These are phyloP conservation scores for Boletus bicolor DNA, from an alignment of 768 basidiomycete genomes.

Conservation along the genomic window DNA sequence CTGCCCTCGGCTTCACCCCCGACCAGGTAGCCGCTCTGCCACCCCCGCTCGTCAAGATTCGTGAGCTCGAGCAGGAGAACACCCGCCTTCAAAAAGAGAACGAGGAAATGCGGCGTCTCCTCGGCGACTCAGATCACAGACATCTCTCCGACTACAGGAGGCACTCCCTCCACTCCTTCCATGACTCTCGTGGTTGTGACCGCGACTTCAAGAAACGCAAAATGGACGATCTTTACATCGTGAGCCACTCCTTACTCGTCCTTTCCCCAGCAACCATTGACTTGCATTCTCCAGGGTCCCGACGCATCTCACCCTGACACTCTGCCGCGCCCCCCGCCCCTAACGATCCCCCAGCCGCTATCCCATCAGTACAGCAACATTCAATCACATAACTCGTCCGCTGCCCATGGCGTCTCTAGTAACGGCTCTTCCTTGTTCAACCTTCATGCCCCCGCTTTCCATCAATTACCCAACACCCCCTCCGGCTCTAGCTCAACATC, in stretches of 20 bases:
- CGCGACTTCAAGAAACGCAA: conserved; percentile 64
- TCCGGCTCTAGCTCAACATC: conserved; percentile 71
- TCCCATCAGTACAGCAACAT: conserved; percentile 47
- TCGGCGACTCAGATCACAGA: conserved; percentile 45
- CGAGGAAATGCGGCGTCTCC: conserved; percentile 67
- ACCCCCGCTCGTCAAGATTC: conserved; percentile 69
- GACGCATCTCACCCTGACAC: conserved; percentile 41
- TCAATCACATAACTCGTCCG: conserved; percentile 39
- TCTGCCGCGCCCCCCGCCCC: conserved; percentile 47
- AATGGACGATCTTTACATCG: conserved; percentile 58
- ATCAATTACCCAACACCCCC: conserved; percentile 63
- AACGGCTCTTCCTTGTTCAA: conserved; percentile 46
- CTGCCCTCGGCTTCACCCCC: conserved; percentile 64
- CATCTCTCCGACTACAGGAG: conserved; percentile 47
- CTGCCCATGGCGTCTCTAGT: conserved; percentile 36
- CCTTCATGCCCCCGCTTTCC: conserved; percentile 57
- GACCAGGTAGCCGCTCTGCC: conserved; percentile 75
- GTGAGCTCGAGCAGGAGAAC: conserved; percentile 83
- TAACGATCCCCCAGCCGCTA: conserved; percentile 58
- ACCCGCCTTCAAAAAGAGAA: conserved; percentile 66
- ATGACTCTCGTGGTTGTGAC: conserved; percentile 49
- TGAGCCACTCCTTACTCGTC: conserved; percentile 17
- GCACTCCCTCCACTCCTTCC: conserved; percentile 43
- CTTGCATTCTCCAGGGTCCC: conserved; percentile 36
- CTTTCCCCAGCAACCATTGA: background rate